Evolutionary conservation across 805 yeast species (phyloP).

Genomic region (Candida mattraensis): DNA sequence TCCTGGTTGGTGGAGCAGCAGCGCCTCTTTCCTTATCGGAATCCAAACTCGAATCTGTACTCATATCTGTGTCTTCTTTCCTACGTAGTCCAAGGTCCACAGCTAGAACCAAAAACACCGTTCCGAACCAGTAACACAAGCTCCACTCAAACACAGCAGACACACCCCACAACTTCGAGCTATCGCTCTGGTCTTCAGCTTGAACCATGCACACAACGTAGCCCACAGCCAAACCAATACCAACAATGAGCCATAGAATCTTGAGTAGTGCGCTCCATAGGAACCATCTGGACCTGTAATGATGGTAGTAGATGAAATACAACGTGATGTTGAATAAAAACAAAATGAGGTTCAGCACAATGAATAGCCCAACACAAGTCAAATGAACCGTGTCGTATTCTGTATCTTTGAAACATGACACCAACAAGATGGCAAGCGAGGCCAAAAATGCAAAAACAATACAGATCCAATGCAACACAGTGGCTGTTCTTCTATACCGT

Average conservation of each 20-base stretch:
- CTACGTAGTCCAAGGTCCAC: conserved; percentile 51
- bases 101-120: conserved; percentile 60
- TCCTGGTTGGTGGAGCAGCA: too few species aligned
- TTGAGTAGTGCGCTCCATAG: conserved; percentile 54
- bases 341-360: conserved; percentile 61
- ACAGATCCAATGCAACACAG: conserved; percentile 24
- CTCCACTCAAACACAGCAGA: conserved; percentile 83
- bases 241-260: conserved; percentile 61
- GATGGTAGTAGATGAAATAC: conserved; percentile 36
- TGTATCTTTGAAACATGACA: conserved; percentile 70
- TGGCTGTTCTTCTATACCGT: conserved; percentile 31
- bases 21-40: conserved; percentile 4
- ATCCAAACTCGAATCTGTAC: conserved; percentile 5
- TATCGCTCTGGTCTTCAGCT: conserved; percentile 22
- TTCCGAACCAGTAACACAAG: conserved; percentile 81
- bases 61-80: conserved; percentile 6
- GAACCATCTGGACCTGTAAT: conserved; percentile 28
- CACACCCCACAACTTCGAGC: conserved; percentile 41
- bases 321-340: conserved; percentile 44
- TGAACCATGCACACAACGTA: conserved; percentile 47
- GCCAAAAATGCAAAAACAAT: conserved; percentile 33
- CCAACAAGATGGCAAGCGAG: conserved; percentile 71
- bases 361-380: conserved; percentile 71
- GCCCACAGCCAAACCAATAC: conserved; percentile 65
- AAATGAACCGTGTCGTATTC: conserved; percentile 56